Evolutionary conservation across 2,329 filamentous ascomycete genomes (phyloP).

Genomic region (Xylaria sp.): DNA sequence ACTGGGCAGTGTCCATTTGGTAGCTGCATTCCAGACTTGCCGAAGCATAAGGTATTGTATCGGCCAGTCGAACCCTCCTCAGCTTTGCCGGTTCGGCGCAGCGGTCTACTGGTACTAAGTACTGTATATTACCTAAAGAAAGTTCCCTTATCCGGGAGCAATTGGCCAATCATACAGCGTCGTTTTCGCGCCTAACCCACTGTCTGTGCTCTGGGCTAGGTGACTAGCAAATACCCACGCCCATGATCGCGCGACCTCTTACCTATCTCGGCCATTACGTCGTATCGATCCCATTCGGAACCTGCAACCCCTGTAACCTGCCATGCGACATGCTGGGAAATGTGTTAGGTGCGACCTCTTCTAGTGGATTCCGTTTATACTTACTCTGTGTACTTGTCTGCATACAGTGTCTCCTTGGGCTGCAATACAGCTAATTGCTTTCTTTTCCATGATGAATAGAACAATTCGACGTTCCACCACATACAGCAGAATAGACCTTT

Average conservation of each 20-base stretch:
- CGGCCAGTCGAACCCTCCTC: background rate
- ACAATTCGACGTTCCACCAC: background rate
- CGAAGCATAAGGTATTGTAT: background rate
- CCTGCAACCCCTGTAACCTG: background rate
- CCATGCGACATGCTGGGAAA: constrained; percentile 1
- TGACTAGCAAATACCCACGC: background rate
- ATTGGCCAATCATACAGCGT: background rate
- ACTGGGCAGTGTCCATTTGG: background rate
- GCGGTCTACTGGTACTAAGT: background rate
- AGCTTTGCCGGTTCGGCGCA: background rate
- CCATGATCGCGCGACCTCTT: constrained; percentile 30
- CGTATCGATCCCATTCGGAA: background rate
- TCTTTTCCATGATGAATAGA: background rate
- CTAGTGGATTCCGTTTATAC: too few relatives aligned
- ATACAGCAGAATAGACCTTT: background rate
- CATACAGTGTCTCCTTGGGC: background rate
- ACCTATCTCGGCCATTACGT: constrained; percentile 20
- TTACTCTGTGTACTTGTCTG: background rate
- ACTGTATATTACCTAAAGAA: background rate
- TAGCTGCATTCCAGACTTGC: background rate
- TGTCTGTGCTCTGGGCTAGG: background rate
- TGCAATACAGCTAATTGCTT: background rate
- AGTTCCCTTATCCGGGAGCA: background rate
- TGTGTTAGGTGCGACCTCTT: background rate
- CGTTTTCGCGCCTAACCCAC: background rate